These are phyloP conservation scores for Tetracentron sinense DNA, from an alignment of 164 flowering plant genomes.

Conservation along the genomic window DNA sequence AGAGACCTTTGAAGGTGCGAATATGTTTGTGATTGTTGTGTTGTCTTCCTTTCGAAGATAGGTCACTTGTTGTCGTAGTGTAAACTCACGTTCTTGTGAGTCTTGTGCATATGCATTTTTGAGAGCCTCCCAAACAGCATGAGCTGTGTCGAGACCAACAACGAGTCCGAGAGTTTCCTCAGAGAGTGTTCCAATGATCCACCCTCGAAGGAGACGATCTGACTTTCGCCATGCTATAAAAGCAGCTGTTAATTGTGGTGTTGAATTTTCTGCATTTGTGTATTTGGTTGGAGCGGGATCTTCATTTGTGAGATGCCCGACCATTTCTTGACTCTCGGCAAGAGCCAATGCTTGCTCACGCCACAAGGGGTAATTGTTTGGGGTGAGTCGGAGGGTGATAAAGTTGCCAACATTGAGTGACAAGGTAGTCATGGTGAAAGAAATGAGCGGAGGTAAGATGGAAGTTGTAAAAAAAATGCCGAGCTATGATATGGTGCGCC, in stretches of 20 bases:
- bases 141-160: neutral
- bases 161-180: neutral
- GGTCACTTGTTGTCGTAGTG: neutral
- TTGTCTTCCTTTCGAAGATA: neutral
- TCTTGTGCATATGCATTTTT: slow-evolving; percentile 4
- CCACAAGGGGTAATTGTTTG: slow-evolving; percentile 8
- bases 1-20: neutral
- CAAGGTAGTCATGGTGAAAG: slow-evolving; percentile 3
- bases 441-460: neutral
- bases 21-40: neutral
- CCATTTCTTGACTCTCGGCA: slow-evolving; percentile 13
- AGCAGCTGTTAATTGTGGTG: neutral
- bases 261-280: neutral
- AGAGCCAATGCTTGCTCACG: too few relatives aligned
- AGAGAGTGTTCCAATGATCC: slow-evolving; percentile 5
- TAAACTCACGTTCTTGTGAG: slow-evolving; percentile 9
- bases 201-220: slow-evolving; percentile 2
- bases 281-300: neutral
- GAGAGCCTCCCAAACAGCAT: neutral
- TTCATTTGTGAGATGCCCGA: slow-evolving; percentile 2
- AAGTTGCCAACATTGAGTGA: slow-evolving; percentile 13
- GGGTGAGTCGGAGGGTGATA: slow-evolving; percentile 7
- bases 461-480: too few relatives aligned
- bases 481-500: too few relatives aligned
- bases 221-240: neutral